These are phyloP conservation scores for Thuidium tamariscinum DNA, from an alignment of 225 moss, liverwort and hornwort genomes.

Conservation along the genomic window DNA sequence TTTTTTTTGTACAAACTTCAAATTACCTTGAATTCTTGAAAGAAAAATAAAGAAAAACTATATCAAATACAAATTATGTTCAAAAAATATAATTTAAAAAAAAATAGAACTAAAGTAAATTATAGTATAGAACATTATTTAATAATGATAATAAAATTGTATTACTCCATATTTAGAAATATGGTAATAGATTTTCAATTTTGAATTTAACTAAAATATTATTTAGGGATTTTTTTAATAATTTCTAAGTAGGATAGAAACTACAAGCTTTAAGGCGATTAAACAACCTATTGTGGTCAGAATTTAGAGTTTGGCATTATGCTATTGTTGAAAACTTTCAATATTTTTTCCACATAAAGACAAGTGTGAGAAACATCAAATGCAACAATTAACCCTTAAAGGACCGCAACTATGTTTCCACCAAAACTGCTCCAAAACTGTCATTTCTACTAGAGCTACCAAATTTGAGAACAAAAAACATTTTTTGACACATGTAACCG, in stretches of 20 bases:
- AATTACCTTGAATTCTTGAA: neutral
- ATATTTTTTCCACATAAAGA: too few species aligned
- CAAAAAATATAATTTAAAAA: neutral
- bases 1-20: neutral
- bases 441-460: too few species aligned
- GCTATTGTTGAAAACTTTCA: too few species aligned
- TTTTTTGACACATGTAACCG: too few species aligned
- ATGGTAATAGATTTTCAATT: neutral
- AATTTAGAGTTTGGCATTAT: too few species aligned
- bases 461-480: too few species aligned
- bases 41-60: too few species aligned
- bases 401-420: too few species aligned
- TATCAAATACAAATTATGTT: neutral
- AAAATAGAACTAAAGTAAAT: neutral
- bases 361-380: too few species aligned
- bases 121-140: neutral
- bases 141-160: neutral
- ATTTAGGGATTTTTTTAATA: neutral
- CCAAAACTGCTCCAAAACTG: too few species aligned
- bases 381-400: too few species aligned
- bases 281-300: too few species aligned
- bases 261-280: neutral
- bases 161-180: rapidly evolving
- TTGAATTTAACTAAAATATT: neutral
- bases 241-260: rapidly evolving